phyloP scores from a whole-genome alignment of 2,329 filamentous ascomycete species.

The Penicillium freii region DNA sequence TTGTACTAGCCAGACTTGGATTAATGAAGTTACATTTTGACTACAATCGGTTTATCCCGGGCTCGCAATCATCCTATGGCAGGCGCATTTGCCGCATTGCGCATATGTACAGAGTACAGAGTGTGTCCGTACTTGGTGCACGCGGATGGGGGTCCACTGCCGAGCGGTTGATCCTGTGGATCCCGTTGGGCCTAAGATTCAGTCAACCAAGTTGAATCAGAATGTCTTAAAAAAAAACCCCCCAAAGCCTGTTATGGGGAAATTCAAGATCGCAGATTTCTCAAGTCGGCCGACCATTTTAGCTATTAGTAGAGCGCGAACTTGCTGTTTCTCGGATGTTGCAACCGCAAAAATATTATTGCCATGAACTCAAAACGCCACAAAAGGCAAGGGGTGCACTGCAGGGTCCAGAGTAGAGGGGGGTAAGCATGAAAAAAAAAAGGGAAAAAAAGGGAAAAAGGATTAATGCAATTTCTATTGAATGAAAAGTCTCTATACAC shows the following conservation, averaged over 20 bases:
- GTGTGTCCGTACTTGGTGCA: background rate
- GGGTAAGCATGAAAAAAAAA: background rate
- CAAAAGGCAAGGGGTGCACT: background rate
- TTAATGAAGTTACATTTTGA: background rate
- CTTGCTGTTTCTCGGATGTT: background rate
- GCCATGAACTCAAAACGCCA: background rate
- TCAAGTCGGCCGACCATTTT: background rate
- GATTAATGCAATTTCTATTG: background rate
- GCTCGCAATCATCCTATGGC: background rate
- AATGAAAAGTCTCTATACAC: background rate
- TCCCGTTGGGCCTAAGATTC: background rate
- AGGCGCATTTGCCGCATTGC: background rate
- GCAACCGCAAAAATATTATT: background rate
- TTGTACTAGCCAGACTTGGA: background rate
- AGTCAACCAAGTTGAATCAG: background rate
- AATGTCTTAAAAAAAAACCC: background rate
- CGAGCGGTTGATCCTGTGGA: background rate
- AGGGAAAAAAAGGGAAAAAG: background rate
- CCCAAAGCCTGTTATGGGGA: background rate
- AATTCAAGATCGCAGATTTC: background rate
- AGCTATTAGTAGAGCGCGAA: background rate
- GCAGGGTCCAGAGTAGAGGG: background rate
- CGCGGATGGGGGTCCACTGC: background rate
- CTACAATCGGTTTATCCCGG: background rate
- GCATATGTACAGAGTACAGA: background rate